phyloP scores from a whole-genome alignment of 2,329 filamentous ascomycete species.

The Nothophoma quercina region DNA sequence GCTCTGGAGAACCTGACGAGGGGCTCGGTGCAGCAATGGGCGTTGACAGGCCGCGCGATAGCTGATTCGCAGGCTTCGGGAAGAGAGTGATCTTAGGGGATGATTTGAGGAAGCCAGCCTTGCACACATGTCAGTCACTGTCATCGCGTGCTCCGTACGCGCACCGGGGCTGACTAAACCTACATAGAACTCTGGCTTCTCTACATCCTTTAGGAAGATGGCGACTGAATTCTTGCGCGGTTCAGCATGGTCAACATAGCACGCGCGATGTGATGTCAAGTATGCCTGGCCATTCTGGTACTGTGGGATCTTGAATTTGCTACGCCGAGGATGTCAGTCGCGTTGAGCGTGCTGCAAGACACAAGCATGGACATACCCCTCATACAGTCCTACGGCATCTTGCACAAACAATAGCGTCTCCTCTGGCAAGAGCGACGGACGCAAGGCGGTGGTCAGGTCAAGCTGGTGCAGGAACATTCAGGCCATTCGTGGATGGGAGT shows the following conservation, averaged over 20 bases:
- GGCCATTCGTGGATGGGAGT: conserved; percentile 45
- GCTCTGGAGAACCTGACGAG: conserved; percentile 39
- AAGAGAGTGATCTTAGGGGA: conserved; percentile 91
- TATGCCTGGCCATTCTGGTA: conserved; percentile 97
- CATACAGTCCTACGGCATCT: conserved; percentile 95
- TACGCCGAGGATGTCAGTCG: conserved; percentile 49
- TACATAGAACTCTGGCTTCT: conserved; percentile 77
- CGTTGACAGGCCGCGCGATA: conserved; percentile 60
- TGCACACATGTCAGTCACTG: conserved; percentile 28
- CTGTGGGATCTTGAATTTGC: conserved; percentile 92
- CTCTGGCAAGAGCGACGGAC: conserved; percentile 90
- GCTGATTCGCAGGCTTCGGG: conserved; percentile 77
- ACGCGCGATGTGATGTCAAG: conserved; percentile 91
- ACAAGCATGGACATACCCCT: conserved; percentile 73
- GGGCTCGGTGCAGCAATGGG: conserved; percentile 50
- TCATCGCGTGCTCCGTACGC: conserved; percentile 1
- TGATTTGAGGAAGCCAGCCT: conserved; percentile 93
- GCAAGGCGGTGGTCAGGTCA: conserved; percentile 94
- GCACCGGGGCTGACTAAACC: conserved; percentile 10
- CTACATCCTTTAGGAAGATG: conserved; percentile 88
- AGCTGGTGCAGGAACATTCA: conserved; percentile 97
- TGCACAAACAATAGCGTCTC: conserved; percentile 96
- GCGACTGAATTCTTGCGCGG: conserved; percentile 85
- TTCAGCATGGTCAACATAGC: conserved; percentile 90
- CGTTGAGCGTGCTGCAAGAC: conserved; percentile 11